Evolutionary conservation across 208 protist species (phyloP), one percentile per base, ranked within the genome.

Genomic region (Crithidia bombi): DNA sequence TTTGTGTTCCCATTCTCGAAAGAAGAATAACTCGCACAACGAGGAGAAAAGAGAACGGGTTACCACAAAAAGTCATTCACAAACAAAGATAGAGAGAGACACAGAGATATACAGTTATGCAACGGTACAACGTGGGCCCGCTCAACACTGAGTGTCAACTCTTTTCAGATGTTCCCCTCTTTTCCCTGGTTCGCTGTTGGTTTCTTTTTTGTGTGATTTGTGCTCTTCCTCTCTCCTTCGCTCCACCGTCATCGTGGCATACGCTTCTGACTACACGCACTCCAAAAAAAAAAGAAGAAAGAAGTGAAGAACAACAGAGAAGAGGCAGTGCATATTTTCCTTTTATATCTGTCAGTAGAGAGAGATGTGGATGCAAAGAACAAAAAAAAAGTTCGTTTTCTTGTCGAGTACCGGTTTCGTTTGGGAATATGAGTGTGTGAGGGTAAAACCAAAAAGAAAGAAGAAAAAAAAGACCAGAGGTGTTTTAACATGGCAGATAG

Each of bases 261-360:
- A 52, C 43, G 5, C 17, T 23, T n/a, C 17, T n/a, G n/a, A n/a
- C 43, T 47, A 19, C 17, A 23, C 46, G 30, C 10, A 17, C 21
- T 11, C 14, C 46, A 21, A 51, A 12, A 51, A 5, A 61, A n/a
- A 76, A 81, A 79, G 56, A 79, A 69, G 55, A 64, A n/a, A n/a
- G n/a, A n/a, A n/a, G n/a, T n/a, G 11, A 67, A 79, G 59, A 68
- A 38, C 46, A 75, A 49, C 28, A 47, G 6, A 17, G 46, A 51
- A 3, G n/a, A 25, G 46, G 44, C 59, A 52, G 50, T 10, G 32
- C 50, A 32, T 35, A 28, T 35, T 55, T 55, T 55, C 50, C 35
- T 35, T 23, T 12, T n/a, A n/a, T n/a, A n/a, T 41, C 6, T 6
- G 38, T 41, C 6, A 41, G 14, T 41, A 61, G n/a, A 70, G 55